Conservation (phyloP, 352 stramenopile genomes). For the Phytophthora colocasiae region DNA sequence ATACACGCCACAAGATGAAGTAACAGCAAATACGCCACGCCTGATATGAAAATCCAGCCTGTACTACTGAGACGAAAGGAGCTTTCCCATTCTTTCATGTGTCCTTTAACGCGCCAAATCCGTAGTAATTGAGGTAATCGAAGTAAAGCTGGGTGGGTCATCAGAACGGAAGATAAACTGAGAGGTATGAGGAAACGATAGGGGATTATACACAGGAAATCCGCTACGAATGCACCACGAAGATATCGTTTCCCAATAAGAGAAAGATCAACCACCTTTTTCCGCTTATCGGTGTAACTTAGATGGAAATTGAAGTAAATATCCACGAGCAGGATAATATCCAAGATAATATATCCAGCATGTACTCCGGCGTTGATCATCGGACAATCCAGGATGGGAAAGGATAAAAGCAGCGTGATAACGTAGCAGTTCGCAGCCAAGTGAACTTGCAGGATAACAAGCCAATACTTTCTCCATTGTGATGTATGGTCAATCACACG, state of each 20-base stretch:
- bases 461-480: slow-evolving; percentile 44
- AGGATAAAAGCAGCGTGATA: slow-evolving; percentile 48
- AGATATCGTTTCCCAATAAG: slow-evolving; percentile 42
- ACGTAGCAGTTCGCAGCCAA: slow-evolving; percentile 50
- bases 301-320: slow-evolving; percentile 65
- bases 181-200: slow-evolving; percentile 41
- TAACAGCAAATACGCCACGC: slow-evolving; percentile 26
- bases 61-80: slow-evolving; percentile 24
- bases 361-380: slow-evolving; percentile 19
- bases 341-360: slow-evolving; percentile 30
- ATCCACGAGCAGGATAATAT: slow-evolving; percentile 49
- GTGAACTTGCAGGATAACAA: slow-evolving; percentile 48
- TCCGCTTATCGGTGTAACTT: slow-evolving; percentile 27
- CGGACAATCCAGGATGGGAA: slow-evolving; percentile 38
- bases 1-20: slow-evolving; percentile 43
- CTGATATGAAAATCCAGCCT: slow-evolving; percentile 12
- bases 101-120: slow-evolving; percentile 41
- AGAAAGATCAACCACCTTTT: slow-evolving; percentile 33
- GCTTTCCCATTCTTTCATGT: slow-evolving; percentile 46
- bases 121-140: slow-evolving; percentile 45
- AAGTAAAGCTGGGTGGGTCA: slow-evolving; percentile 29
- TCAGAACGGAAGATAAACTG: slow-evolving; percentile 1
- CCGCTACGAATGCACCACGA: slow-evolving; percentile 29
- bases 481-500: slow-evolving; percentile 41
- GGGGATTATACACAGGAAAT: slow-evolving; percentile 54